Evolutionary conservation across 116 monocot species (phyloP), one percentile per base, ranked within the genome.

Genomic region (Trichopus zeylanicus): DNA sequence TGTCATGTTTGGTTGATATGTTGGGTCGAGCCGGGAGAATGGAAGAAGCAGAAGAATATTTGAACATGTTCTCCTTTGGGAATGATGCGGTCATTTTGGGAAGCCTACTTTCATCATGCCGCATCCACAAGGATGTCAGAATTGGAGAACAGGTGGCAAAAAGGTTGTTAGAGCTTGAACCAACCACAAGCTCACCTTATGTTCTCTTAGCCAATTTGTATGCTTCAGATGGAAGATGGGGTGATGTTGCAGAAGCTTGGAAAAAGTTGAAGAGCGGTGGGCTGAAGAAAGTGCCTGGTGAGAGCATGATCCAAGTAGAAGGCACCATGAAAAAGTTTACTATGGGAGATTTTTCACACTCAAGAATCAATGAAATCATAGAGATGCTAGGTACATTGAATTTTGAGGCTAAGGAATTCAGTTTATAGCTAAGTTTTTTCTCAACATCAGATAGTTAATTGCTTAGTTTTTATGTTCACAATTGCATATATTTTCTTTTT

Each of bases 1-100:
- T 82, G 15, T 80, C 79, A 31, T 82, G 80, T 47, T 53, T 86
- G 52, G 58, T 91, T 35, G 86, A 91, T 75, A 52, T 86, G 46
- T 62, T 86, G 62, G 80, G 86, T 16, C 73, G 86, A 56, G 74
- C 86, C 5, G 81, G 79, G 32, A 76, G 66, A 60, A 60, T 91
- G 53, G 75, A 70, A 26, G 91, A 80, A 11, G 91, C 91, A 54
- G 77, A 80, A 65, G 29, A 48, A 26, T 77, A 73, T 24, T 27
- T 80, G 29, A 60, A 73, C 0, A 63, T n/a, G 27, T 78, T 67
- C n/a, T 20, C 53, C 26, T 77, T 70, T 62, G 53, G 26, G 28
- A 61, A 70, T 55, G 79, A 80, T 66, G 24, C 15, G 0, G 53
- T 83, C 35, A 59, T 77, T 32, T 75, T 71, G 73, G 80, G 80